Percentiles rank a stretch among this genome's conserved stretches.
These are phyloP conservation scores for Moesziomyces sp. DNA, from an alignment of 1,284 basidiomycete species.

Conservation along the genomic window DNA sequence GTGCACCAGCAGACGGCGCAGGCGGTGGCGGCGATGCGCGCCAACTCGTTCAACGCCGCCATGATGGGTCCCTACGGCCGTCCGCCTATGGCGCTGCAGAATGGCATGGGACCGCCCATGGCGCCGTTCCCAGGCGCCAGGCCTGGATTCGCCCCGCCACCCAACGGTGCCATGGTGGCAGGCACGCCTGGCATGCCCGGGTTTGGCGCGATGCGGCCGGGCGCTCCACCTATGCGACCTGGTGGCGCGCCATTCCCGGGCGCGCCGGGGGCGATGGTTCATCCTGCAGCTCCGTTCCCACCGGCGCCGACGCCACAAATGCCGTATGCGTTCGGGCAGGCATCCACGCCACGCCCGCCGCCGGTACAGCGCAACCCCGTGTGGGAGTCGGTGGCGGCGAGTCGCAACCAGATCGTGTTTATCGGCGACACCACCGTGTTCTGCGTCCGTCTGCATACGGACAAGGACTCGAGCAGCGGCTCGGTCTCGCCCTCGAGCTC, in stretches of 20 bases:
- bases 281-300: slow-evolving; percentile 31
- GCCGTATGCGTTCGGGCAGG: slow-evolving; percentile 51
- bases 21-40: slow-evolving; percentile 45
- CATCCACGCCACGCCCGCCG: slow-evolving; percentile 32
- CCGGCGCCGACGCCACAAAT: slow-evolving; percentile 29
- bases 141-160: slow-evolving; percentile 29
- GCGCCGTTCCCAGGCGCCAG: slow-evolving; percentile 32
- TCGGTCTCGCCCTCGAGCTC: slow-evolving; percentile 38
- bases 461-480: slow-evolving; percentile 30
- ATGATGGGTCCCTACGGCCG: slow-evolving; percentile 34
- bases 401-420: slow-evolving; percentile 64
- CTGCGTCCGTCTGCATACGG: slow-evolving; percentile 54
- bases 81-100: slow-evolving; percentile 30
- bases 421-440: slow-evolving; percentile 62
- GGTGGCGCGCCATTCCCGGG: slow-evolving; percentile 30
- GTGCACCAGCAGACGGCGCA: slow-evolving; percentile 44
- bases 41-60: slow-evolving; percentile 44
- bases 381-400: slow-evolving; percentile 61
- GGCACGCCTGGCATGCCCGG: slow-evolving; percentile 28
- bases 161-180: slow-evolving; percentile 35
- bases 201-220: slow-evolving; percentile 19
- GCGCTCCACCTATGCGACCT: slow-evolving; percentile 32
- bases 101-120: slow-evolving; percentile 30
- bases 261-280: slow-evolving; percentile 31
- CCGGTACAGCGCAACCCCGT: slow-evolving; percentile 59